Evolutionary conservation across 345 rosid species (phyloP).

Genomic region (Lepidium sativum): DNA sequence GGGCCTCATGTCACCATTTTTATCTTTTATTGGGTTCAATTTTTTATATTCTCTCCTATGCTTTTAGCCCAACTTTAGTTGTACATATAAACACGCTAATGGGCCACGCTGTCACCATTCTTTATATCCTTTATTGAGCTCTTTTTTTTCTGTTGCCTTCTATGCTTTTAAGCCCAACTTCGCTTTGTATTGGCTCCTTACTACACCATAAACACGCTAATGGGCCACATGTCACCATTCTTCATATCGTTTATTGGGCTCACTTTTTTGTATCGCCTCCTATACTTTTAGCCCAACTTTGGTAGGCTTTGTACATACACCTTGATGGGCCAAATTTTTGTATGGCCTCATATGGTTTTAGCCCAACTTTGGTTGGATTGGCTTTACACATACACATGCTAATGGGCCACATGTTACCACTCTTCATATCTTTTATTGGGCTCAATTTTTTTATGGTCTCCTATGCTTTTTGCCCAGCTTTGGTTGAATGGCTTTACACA

Average conservation of each 20-base stretch:
- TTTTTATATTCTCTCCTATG: background rate
- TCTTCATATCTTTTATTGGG: background rate
- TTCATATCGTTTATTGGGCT: background rate
- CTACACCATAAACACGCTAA: background rate
- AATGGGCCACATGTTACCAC: too few species aligned
- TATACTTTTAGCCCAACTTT: background rate
- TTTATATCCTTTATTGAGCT: background rate
- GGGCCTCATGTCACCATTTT: background rate
- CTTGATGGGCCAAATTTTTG: too few species aligned
- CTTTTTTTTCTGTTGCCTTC: background rate
- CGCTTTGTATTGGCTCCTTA: conserved; percentile 1
- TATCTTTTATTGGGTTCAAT: background rate
- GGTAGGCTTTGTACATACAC: too few species aligned
- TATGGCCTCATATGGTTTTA: too few species aligned
- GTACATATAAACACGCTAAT: too few species aligned
- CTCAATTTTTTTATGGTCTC: background rate
- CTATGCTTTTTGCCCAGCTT: too few species aligned
- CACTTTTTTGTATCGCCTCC: background rate
- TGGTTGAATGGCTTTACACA: too few species aligned
- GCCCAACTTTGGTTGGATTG: background rate
- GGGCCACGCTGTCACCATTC: too few species aligned
- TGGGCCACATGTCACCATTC: background rate
- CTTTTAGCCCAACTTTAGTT: background rate
- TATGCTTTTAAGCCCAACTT: background rate
- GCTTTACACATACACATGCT: too few species aligned